These are phyloP conservation scores for Lentinula raphanica DNA, from an alignment of 768 basidiomycete genomes.

Conservation along the genomic window DNA sequence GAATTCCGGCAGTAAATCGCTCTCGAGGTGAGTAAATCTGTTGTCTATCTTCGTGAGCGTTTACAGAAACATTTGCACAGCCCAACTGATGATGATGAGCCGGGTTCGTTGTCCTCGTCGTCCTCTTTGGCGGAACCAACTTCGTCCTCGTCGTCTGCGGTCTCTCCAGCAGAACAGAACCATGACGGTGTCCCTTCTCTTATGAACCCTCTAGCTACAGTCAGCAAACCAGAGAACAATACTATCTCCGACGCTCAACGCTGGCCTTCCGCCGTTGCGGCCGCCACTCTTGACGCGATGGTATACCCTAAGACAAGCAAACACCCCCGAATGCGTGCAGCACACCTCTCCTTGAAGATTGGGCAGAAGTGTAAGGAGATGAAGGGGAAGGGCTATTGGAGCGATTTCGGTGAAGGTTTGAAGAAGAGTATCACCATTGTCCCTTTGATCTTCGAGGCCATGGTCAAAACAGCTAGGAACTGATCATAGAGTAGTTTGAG, in stretches of 20 bases:
- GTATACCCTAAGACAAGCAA: background rate
- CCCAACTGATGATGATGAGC: background rate
- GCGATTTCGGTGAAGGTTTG: background rate
- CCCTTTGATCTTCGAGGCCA: background rate
- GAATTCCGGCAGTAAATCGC: background rate
- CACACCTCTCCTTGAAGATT: background rate
- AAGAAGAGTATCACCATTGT: background rate
- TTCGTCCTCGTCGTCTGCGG: background rate
- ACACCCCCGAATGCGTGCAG: background rate
- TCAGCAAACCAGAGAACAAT: background rate
- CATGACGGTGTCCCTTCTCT: background rate
- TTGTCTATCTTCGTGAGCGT: background rate
- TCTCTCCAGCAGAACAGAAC: background rate
- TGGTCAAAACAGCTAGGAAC: conserved; percentile 2
- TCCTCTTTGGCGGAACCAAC: background rate
- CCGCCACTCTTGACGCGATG: background rate
- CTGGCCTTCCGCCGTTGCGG: background rate
- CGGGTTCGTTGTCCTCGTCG: no score
- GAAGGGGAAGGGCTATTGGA: background rate
- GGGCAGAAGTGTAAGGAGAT: background rate
- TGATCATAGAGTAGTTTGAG: background rate
- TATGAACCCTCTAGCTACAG: background rate
- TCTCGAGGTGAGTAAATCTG: background rate
- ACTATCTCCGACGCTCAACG: background rate
- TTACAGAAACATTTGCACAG: background rate